Evolutionary conservation across 148 eudicot genomes (phyloP).

Genomic region (Amaranthus hypochondriacus): DNA sequence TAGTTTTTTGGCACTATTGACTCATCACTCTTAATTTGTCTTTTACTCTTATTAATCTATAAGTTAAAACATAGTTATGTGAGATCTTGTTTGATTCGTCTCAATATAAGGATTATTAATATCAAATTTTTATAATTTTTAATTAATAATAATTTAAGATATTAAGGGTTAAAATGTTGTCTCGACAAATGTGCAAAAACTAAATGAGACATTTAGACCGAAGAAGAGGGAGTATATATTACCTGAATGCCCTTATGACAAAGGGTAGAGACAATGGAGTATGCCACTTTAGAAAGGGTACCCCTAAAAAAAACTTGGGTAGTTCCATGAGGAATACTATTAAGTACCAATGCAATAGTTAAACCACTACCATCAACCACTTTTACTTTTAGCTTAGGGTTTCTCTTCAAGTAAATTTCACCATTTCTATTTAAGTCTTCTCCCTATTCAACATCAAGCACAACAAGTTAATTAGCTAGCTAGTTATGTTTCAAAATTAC

Average conservation of each 20-base stretch:
- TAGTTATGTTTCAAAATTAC: background rate
- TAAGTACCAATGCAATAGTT: conserved; percentile 54
- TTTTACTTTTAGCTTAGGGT: conserved; percentile 58
- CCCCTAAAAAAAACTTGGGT: conserved; percentile 54
- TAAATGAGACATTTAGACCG: too few relatives aligned
- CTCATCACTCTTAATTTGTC: too few relatives aligned
- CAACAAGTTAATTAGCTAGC: background rate
- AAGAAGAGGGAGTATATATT: too few relatives aligned
- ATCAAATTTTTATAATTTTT: too few relatives aligned
- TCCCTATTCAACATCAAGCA: conserved; percentile 29
- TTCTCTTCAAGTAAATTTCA: conserved; percentile 38
- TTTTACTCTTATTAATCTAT: too few relatives aligned
- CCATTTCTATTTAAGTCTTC: conserved; percentile 50
- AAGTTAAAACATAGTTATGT: too few relatives aligned
- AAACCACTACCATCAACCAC: conserved; percentile 74
- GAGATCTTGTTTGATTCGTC: too few relatives aligned
- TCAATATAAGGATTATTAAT: too few relatives aligned
- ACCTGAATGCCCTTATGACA: conserved; percentile 52
- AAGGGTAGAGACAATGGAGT: conserved; percentile 36
- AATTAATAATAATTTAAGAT: too few relatives aligned
- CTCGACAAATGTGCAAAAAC: too few relatives aligned
- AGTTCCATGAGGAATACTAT: conserved; percentile 55
- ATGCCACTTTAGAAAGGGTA: conserved; percentile 46
- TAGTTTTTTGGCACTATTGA: too few relatives aligned
- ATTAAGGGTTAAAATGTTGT: too few relatives aligned